Evolutionary conservation across 768 basidiomycete genomes (phyloP).

Genomic region (Boletus insuetus): DNA sequence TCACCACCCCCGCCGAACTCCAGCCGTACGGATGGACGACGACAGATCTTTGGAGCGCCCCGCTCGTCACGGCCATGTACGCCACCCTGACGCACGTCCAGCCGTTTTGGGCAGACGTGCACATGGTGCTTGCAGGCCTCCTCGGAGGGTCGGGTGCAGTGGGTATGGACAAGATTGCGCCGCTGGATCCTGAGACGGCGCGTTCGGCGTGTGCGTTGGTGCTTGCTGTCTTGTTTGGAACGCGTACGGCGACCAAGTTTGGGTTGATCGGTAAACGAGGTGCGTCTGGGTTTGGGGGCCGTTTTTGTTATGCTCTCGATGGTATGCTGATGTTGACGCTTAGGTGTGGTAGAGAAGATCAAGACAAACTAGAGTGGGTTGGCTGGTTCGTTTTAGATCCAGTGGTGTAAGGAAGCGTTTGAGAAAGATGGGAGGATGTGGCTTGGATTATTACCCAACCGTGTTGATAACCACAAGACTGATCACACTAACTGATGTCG

Average conservation of each 20-base stretch:
- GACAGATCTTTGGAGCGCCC: constrained; percentile 83
- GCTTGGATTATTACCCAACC: neutral
- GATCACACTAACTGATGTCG: neutral
- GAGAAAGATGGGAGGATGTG: too few species aligned
- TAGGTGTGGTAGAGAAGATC: constrained; percentile 24
- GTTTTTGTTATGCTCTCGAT: neutral
- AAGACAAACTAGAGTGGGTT: constrained; percentile 20
- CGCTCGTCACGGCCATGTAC: constrained; percentile 72
- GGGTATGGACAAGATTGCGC: constrained; percentile 32
- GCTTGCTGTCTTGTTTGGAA: constrained; percentile 57
- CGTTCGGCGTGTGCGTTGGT: constrained; percentile 70
- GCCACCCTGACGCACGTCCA: constrained; percentile 84
- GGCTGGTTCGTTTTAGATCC: neutral
- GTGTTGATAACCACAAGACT: neutral
- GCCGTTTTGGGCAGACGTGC: constrained; percentile 72
- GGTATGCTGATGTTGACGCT: neutral
- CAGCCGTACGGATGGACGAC: constrained; percentile 83
- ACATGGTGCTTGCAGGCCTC: constrained; percentile 45
- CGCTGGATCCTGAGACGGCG: constrained; percentile 62
- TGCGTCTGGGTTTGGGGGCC: neutral
- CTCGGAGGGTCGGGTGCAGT: constrained; percentile 34
- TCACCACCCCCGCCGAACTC: constrained; percentile 80
- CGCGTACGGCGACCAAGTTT: constrained; percentile 67
- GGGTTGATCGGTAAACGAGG: constrained; percentile 23
- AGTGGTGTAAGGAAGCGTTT: neutral